Base-by-base conservation (phyloP, 2,329 filamentous ascomycete species). In the Coleophoma cylindrospora region DNA sequence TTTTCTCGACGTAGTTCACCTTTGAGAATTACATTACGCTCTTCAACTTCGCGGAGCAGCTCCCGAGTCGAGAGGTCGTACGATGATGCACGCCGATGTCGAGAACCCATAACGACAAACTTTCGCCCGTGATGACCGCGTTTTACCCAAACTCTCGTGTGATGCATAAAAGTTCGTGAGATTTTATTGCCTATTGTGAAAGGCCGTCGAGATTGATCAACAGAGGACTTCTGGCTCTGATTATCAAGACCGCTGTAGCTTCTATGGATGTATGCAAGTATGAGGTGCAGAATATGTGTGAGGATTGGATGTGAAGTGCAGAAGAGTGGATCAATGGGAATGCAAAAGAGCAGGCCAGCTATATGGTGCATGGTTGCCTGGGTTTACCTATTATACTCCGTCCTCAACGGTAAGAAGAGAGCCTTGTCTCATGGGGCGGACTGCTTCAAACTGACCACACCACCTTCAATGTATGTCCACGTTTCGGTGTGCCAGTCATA, bases 141-240 rank as follows among this genome's bases (percentile, higher is more conserved):
- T 47, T 63, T 59, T 11, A 60, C 27, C 34, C 50, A 54, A 15
- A 27, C 50, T 40, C 40, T 52, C 36, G 48, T 55, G 43, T 46
- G 45, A n/a, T 54, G 32, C 55, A 58, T 61, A 34, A 45, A 48
- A 43, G 38, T 50, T 10, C 49, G 40, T 22, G 41, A 33, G n/a
- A 32, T 44, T 41, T 43, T 46, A 48, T 55, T 60, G 41, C 59
- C 58, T 57, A 57, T 54, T 8, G 21, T 58, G 52, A 40, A 48
- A 22, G 47, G 49, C 53, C 44, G 47, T 49, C 32, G 13, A 9
- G 21, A 47, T 50, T 44, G 43, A 54, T 34, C 44, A 34, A 51
- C 14, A 7, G n/a, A 21, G 38, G 14, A 14, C 19, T 21, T 38
- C n/a, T 21, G 9, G 19, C 41, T 21, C 10, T 19, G 22, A 41